A percentile compares a stretch with the other conserved stretches of the same genome.
Evolutionary conservation across 768 basidiomycete species (phyloP).

Genomic region (Tylopilus intermedius): DNA sequence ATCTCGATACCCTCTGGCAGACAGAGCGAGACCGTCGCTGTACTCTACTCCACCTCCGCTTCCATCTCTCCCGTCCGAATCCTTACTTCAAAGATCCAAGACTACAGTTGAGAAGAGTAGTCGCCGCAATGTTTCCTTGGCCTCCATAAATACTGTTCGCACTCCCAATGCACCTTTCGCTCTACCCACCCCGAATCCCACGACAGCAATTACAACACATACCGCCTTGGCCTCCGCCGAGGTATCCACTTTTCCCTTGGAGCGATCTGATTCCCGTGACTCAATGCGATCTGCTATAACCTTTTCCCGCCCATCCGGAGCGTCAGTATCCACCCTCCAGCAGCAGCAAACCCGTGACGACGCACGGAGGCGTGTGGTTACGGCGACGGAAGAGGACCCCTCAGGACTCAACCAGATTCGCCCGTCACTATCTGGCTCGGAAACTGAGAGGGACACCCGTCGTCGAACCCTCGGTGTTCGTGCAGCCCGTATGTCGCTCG

Average conservation of each 20-base stretch:
- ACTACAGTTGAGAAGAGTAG: constrained; percentile 22
- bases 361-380: constrained; percentile 33
- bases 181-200: constrained; percentile 50
- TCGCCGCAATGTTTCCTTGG: constrained; percentile 41
- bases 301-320: constrained; percentile 59
- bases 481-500: constrained; percentile 45
- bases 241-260: constrained; percentile 28
- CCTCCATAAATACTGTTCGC: constrained; percentile 45
- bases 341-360: constrained; percentile 43
- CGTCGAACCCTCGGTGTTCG: constrained; percentile 36
- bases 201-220: constrained; percentile 63
- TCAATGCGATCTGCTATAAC: constrained; percentile 48
- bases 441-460: constrained; percentile 46
- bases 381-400: constrained; percentile 23
- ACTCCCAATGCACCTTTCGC: constrained; percentile 40
- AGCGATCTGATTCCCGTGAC: constrained; percentile 46
- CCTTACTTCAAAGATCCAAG: constrained; percentile 28
- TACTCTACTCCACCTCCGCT: constrained; percentile 56
- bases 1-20: constrained; percentile 31
- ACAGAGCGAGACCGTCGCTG: constrained; percentile 43
- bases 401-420: constrained; percentile 14
- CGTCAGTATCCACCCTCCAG: constrained; percentile 52
- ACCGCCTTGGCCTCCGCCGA: constrained; percentile 51
- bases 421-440: constrained; percentile 39
- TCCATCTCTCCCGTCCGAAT: constrained; percentile 57